Evolutionary conservation across 2,329 filamentous ascomycete genomes (phyloP), one percentile per base, ranked within the genome.

Genomic region (Teratosphaeria gauchensis): DNA sequence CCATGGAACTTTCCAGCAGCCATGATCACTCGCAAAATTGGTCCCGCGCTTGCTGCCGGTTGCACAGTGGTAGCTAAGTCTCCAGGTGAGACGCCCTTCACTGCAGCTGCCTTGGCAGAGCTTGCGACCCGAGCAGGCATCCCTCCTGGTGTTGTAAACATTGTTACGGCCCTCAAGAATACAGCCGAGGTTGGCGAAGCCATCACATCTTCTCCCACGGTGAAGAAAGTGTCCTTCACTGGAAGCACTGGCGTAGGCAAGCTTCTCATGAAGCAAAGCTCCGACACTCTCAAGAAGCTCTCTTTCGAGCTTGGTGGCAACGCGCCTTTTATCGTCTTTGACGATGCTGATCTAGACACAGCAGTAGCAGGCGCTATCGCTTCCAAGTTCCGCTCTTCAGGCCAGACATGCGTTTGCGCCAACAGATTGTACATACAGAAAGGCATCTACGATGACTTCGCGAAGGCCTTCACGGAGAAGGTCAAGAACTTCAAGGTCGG

Each of bases 241-340:
- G 94, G 94, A 55, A 83, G 80, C 35, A 86, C 84, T 0, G 78
- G 78, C 52, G 84, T 86, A 3, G 84, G 84, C 28, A 84, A 81
- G 65, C 75, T 96, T 76, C 83, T 99, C 57, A 96, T 96, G 91
- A 88, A 89, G 77, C 92, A 96, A 75, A 87, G 88, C 11, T 84
- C 91, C 0, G 82, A 83, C 48, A 96, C 91, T 0, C 77, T 90
- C 31, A 97, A 97, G 82, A 89, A 89, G 71, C 78, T 89, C 1
- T 94, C 89, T 0, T 88, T 96, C 73, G 92, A 97, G 73, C 86
- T 97, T 1, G 92, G 92, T 57, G 94, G 92, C 54, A 97, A 97
- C 72, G 89, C 92, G 0, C 92, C 92, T 1, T 95, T 96, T 72
- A 96, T 97, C 65, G 90, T 97, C 35, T 97, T 97, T 70, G 91